Conservation (phyloP, 495 filamentous ascomycete species). For the Talaromyces liani region DNA sequence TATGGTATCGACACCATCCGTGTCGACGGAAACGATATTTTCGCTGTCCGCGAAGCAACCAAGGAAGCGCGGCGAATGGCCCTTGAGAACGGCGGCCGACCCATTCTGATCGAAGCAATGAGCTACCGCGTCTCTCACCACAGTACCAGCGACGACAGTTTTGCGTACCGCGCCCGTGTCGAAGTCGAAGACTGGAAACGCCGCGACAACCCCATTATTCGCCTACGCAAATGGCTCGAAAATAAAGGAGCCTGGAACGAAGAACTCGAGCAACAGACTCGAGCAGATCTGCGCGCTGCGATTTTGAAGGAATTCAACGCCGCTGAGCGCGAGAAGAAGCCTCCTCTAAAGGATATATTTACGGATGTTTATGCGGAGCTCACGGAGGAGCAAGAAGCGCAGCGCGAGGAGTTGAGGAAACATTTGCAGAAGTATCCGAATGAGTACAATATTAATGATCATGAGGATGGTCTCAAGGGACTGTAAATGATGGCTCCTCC, state of each 20-base stretch:
- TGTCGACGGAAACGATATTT: constrained; percentile 96
- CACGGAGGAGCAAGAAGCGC: constrained; percentile 70
- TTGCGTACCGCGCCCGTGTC: constrained; percentile 86
- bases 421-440: constrained; percentile 81
- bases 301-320: constrained; percentile 77
- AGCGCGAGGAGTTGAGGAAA: constrained; percentile 70
- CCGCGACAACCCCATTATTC: constrained; percentile 86
- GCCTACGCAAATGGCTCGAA: constrained; percentile 90
- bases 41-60: constrained; percentile 82
- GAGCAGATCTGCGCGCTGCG: constrained; percentile 59
- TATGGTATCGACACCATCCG: constrained; percentile 97
- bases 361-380: constrained; percentile 81
- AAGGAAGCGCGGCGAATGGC: constrained; percentile 70
- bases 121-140: constrained; percentile 96
- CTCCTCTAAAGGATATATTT: constrained; percentile 69
- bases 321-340: constrained; percentile 87
- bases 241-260: constrained; percentile 76
- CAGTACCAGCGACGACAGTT: constrained; percentile 95
- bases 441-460: constrained; percentile 81
- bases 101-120: constrained; percentile 92
- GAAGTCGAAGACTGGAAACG: constrained; percentile 99
- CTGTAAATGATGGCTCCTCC: constrained; percentile 23
- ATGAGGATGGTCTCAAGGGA: constrained; percentile 68
- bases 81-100: constrained; percentile 66
- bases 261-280: constrained; percentile 65